Conservation (phyloP, 2,329 filamentous ascomycete species). For the Fusarium xyrophilum region DNA sequence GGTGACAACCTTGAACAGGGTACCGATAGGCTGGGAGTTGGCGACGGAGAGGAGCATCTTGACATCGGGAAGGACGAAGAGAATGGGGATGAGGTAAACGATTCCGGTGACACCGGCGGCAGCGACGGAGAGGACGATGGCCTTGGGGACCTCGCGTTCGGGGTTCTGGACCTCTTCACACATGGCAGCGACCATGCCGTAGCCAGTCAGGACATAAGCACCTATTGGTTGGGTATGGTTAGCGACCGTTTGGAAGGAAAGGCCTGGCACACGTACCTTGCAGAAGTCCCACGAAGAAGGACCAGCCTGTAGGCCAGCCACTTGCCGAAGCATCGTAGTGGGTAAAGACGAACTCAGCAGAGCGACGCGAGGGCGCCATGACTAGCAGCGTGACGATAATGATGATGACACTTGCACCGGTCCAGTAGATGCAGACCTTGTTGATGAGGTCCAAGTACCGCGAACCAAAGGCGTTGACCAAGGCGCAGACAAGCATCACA, state of each 20-base stretch:
- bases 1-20: conserved; percentile 77
- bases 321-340: conserved; percentile 71
- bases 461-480: conserved; percentile 71
- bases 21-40: conserved; percentile 77
- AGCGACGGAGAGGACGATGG: conserved; percentile 70
- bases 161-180: conserved; percentile 68
- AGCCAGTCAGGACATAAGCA: conserved; percentile 54
- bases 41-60: conserved; percentile 67
- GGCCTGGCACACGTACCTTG: conserved; percentile 52
- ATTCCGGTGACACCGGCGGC: conserved; percentile 70
- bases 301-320: conserved; percentile 73
- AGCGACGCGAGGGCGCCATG: conserved; percentile 69
- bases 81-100: conserved; percentile 72
- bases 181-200: conserved; percentile 62
- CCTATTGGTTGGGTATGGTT: conserved; percentile 37
- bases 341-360: conserved; percentile 70
- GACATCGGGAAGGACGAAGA: conserved; percentile 77
- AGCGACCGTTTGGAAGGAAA: not conserved
- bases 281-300: conserved; percentile 62
- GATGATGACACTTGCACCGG: conserved; percentile 70
- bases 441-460: conserved; percentile 69
- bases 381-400: conserved; percentile 74
- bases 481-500: conserved; percentile 67
- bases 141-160: conserved; percentile 67
- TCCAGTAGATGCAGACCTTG: conserved; percentile 77